A percentile compares a stretch with the other conserved stretches of the same genome.
These are phyloP conservation scores for Neurospora pannonica DNA, from an alignment of 495 filamentous ascomycete species.

Conservation along the genomic window DNA sequence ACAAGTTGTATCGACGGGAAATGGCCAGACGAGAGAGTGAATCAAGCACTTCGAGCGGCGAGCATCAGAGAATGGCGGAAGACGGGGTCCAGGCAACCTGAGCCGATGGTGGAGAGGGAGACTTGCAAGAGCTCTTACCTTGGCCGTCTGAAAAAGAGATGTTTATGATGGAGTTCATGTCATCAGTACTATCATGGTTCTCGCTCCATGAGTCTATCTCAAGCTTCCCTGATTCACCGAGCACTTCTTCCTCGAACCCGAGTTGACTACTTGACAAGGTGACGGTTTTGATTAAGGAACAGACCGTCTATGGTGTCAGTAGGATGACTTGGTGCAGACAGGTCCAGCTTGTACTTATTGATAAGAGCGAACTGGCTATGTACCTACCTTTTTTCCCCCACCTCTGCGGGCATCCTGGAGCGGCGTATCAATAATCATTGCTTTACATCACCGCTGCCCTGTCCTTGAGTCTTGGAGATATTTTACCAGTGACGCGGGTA, in stretches of 20 bases:
- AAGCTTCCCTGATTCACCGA: too few relatives aligned
- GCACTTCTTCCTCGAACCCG: too few relatives aligned
- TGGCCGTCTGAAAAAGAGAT: too few relatives aligned
- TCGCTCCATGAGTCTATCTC: too few relatives aligned
- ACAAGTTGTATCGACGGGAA: too few relatives aligned
- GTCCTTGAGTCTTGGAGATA: neutral
- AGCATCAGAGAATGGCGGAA: neutral
- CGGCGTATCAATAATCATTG: neutral
- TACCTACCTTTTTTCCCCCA: neutral
- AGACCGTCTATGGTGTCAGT: too few relatives aligned
- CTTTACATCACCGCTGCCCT: neutral
- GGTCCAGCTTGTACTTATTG: neutral
- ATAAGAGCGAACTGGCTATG: neutral
- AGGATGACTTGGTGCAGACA: neutral
- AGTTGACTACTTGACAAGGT: too few relatives aligned
- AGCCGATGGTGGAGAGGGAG: neutral
- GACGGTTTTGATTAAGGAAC: too few relatives aligned
- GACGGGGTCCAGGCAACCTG: neutral
- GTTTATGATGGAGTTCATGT: too few relatives aligned
- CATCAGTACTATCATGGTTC: too few relatives aligned
- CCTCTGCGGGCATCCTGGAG: neutral
- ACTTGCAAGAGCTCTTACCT: too few relatives aligned
- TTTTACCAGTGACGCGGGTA: neutral
- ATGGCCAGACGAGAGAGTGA: neutral
- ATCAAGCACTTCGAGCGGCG: neutral